These are phyloP conservation scores for Xylariaceae sp. DNA, from an alignment of 2,329 filamentous ascomycete species.

Conservation along the genomic window DNA sequence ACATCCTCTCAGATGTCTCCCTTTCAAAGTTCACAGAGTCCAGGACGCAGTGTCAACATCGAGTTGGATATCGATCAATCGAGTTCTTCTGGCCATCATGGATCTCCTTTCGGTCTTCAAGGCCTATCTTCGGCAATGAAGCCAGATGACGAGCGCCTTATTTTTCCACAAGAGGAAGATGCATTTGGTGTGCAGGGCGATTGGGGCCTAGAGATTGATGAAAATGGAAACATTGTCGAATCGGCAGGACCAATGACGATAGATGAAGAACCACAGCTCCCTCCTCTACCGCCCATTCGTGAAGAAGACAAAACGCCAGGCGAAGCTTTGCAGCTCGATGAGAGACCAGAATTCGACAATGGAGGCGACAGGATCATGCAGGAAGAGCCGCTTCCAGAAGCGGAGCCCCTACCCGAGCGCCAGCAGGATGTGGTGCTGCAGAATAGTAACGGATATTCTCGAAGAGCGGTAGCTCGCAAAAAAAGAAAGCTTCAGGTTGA, in stretches of 20 bases:
- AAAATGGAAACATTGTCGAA: conserved; percentile 44
- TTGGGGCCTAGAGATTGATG: conserved; percentile 46
- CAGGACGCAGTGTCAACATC: conserved; percentile 19
- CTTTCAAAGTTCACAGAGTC: conserved; percentile 19
- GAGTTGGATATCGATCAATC: conserved; percentile 26
- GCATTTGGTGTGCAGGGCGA: conserved; percentile 34
- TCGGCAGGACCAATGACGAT: conserved; percentile 23
- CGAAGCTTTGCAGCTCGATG: conserved; percentile 15
- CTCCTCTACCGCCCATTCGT: conserved; percentile 32
- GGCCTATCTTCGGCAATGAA: conserved; percentile 30
- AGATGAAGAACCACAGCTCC: conserved; percentile 42
- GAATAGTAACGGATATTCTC: conserved; percentile 10
- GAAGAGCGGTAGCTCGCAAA: conserved; percentile 19
- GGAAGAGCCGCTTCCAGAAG: conserved; percentile 37
- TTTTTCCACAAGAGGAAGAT: conserved; percentile 31
- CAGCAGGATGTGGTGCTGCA: conserved; percentile 19
- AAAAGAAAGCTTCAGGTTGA: conserved; percentile 28
- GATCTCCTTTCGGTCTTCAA: conserved; percentile 24
- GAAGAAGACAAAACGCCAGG: conserved; percentile 11
- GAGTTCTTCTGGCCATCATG: conserved; percentile 19
- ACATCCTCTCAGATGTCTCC: conserved; percentile 30
- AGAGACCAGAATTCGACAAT: conserved; percentile 21
- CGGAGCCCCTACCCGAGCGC: conserved; percentile 32
- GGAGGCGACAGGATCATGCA: conserved; percentile 35
- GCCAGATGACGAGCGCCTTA: conserved; percentile 26